phyloP scores from a whole-genome alignment of 2,329 filamentous ascomycete genomes.

The Lojkania enalia region DNA sequence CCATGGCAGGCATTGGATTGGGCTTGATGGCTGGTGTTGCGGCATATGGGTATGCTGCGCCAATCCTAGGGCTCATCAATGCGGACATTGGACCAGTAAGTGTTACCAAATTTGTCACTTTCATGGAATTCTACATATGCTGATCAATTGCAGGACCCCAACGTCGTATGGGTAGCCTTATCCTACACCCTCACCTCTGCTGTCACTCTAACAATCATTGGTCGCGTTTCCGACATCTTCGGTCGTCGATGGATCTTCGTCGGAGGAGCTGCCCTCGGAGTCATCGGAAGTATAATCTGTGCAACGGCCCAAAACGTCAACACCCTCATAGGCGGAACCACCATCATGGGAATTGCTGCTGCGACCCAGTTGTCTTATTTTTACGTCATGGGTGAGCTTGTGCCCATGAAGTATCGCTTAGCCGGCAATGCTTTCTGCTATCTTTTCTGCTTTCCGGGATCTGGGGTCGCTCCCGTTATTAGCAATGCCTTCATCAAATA shows the following conservation, averaged over 20 bases:
- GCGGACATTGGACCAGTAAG: conserved; percentile 18
- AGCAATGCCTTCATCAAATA: conserved; percentile 13
- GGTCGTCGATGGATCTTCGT: conserved; percentile 35
- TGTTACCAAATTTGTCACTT: not conserved
- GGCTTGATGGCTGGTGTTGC: conserved; percentile 13
- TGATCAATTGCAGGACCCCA: conserved; percentile 2
- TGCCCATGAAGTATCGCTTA: conserved; percentile 23
- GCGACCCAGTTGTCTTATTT: conserved; percentile 20
- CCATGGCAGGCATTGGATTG: conserved; percentile 14
- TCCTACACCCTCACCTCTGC: conserved; percentile 13
- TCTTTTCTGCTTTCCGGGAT: conserved; percentile 16
- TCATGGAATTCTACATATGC: not conserved
- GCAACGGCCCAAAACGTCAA: conserved; percentile 17
- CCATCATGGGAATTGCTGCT: conserved; percentile 18
- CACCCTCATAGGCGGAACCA: conserved; percentile 11
- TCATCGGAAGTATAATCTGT: conserved; percentile 17
- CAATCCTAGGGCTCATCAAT: conserved; percentile 18
- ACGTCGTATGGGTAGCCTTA: conserved; percentile 12
- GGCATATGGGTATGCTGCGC: conserved; percentile 20
- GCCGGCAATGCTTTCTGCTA: conserved; percentile 16
- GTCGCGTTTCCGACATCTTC: conserved; percentile 17
- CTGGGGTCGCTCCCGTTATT: conserved; percentile 16
- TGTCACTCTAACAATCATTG: conserved; percentile 14
- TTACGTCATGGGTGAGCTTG: conserved; percentile 22
- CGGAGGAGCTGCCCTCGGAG: conserved; percentile 32